Conservation (phyloP, 306 rosid genomes). For the Citrullus amarus region DNA sequence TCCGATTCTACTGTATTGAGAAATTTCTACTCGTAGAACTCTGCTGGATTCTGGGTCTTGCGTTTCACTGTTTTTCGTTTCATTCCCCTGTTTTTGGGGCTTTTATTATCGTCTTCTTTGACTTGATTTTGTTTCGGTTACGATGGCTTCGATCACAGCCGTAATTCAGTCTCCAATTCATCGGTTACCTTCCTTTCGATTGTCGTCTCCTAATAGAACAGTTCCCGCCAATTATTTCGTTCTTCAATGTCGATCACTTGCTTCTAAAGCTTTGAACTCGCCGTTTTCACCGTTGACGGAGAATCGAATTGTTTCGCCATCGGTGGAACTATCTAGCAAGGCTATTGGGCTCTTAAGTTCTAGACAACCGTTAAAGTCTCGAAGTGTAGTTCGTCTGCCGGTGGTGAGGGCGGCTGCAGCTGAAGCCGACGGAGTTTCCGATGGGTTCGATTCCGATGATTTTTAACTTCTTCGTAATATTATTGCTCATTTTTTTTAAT, state of each 20-base stretch:
- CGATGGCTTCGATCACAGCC: conserved; percentile 31
- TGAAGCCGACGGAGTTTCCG: conserved; percentile 32
- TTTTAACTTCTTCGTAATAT: not conserved
- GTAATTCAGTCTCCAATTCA: conserved; percentile 29
- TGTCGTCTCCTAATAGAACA: conserved; percentile 14
- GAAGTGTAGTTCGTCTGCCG: conserved; percentile 17
- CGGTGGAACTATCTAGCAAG: conserved; percentile 12
- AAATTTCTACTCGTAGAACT: not conserved
- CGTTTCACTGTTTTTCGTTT: not conserved
- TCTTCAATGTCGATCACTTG: conserved; percentile 19
- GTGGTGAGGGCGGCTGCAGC: conserved; percentile 40
- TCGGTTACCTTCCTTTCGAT: conserved; percentile 23
- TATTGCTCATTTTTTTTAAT: not conserved
- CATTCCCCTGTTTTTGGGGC: not conserved
- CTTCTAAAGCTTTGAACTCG: conserved; percentile 19
- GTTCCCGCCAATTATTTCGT: conserved; percentile 14
- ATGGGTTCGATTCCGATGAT: conserved; percentile 24
- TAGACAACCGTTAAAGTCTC: conserved; percentile 24
- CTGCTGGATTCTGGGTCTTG: not conserved
- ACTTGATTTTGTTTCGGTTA: not conserved
- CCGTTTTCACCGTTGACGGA: conserved; percentile 17
- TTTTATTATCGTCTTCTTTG: not conserved
- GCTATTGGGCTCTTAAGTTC: conserved; percentile 17
- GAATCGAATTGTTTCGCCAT: not conserved
- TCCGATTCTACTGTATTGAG: not conserved